These are phyloP conservation scores for Myxozyma geophila DNA, from an alignment of 805 yeast species.

Conservation along the genomic window DNA sequence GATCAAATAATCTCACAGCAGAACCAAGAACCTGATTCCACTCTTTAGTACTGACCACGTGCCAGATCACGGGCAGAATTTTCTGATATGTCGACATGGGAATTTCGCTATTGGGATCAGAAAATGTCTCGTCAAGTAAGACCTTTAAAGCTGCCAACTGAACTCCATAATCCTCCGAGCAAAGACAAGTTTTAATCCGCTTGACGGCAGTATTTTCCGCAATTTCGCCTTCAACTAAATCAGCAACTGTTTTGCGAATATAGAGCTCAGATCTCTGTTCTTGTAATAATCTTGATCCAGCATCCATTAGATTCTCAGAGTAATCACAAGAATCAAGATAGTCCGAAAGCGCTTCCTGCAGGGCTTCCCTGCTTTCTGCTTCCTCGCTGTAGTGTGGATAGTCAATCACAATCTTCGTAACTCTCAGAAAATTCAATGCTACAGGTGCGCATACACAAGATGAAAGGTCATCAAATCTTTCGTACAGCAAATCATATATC, in stretches of 20 bases:
- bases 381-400: background rate
- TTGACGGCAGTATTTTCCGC: constrained; percentile 8
- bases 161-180: constrained; percentile 7
- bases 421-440: constrained; percentile 13
- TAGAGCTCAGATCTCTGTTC: constrained; percentile 14
- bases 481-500: background rate
- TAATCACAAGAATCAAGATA: constrained; percentile 3
- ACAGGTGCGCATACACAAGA: constrained; percentile 15
- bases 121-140: constrained; percentile 3
- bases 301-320: background rate
- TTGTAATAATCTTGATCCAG: constrained; percentile 23
- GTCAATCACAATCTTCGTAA: constrained; percentile 12
- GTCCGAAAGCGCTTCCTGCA: background rate
- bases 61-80: constrained; percentile 12
- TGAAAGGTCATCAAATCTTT: constrained; percentile 18
- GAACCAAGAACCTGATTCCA: constrained; percentile 42
- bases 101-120: background rate
- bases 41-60: background rate
- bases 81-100: background rate
- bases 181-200: constrained; percentile 7
- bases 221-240: constrained; percentile 2
- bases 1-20: constrained; percentile 37
- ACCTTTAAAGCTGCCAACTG: constrained; percentile 1
- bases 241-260: background rate
- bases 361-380: background rate